Base-by-base conservation (phyloP, 192 early-diverging fungal genomes). In the Piromyces finnis region DNA sequence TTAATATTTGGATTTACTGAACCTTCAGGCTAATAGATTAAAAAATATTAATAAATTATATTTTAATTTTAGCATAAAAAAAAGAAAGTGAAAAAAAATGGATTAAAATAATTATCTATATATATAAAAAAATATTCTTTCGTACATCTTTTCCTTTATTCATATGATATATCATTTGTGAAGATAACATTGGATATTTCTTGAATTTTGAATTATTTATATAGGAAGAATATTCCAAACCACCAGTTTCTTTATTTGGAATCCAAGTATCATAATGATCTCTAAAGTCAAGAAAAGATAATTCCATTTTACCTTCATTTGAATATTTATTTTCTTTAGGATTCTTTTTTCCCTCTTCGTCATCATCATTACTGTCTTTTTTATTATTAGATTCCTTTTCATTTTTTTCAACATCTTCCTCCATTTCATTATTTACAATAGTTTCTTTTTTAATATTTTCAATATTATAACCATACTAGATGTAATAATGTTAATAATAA, bases 291-390 rank as follows among this genome's bases (percentile, higher is more conserved):
- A 99, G 80, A 82, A 99, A 96, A 7, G 94, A 95, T 83, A 95
- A 94, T 85, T 98, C 97, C 98, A 99, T 98, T 85, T 99, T 99
- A 32, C 95, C 97, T 78, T 95, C 89, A 79, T 96, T 94, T 2
- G 93, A 94, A 1, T 92, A 81, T 80, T 90, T 86, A 28, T 92
- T 87, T 17, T 91, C 91, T 68, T n/a, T n/a, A n/a, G n/a, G n/a
- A n/a, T 90, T 81, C 18, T 29, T 29, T 11, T 78, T 78, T 78
- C 83, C 82, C 22, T 28, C n/a, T 28, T 22, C 85, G 28, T 85
- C 85, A 11, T 87, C 85, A 51, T 51, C 6, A 51, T 22, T 22
- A 17, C 22, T 17, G 3, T 22, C 13, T 4, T 51, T 51, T 14
- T 51, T 22, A 14, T 51, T 22, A 51, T 51, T 51, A 22, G 17